These are phyloP conservation scores for Starmera quercuum DNA, from an alignment of 805 yeast genomes.

Conservation along the genomic window DNA sequence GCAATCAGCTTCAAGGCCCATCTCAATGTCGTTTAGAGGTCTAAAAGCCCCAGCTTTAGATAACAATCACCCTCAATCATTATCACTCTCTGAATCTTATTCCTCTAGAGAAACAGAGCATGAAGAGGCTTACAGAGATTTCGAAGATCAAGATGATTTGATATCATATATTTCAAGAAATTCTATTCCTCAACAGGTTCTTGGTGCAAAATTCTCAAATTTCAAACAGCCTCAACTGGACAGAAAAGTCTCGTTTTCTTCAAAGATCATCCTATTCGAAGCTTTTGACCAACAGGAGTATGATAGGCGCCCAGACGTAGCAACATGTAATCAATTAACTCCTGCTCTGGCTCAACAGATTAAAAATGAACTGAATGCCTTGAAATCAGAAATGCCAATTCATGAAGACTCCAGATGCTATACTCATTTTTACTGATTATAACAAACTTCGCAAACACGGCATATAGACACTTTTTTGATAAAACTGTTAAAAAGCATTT, in stretches of 20 bases:
- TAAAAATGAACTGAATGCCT: conserved; percentile 72
- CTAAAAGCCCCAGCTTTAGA: conserved; percentile 51
- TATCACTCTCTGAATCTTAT: neutral
- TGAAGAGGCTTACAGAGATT: conserved; percentile 1
- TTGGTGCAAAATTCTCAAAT: neutral
- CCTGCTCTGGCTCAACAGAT: conserved; percentile 82
- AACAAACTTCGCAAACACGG: too few relatives aligned
- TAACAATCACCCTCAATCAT: conserved; percentile 19
- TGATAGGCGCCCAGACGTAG: conserved; percentile 87
- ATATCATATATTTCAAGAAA: neutral
- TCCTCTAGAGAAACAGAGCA: neutral
- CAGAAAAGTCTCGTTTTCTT: conserved; percentile 55
- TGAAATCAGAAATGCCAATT: conserved; percentile 75
- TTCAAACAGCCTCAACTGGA: neutral
- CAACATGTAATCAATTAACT: conserved; percentile 87
- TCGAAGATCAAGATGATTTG: neutral
- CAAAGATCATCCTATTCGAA: conserved; percentile 75
- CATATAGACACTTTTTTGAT: too few relatives aligned
- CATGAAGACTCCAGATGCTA: conserved; percentile 73
- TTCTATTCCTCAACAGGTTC: neutral
- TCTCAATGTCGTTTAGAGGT: conserved; percentile 53
- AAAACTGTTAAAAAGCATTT: too few relatives aligned
- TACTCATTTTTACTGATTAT: conserved; percentile 68
- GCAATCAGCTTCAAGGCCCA: conserved; percentile 20
- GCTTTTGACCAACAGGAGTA: conserved; percentile 79